phyloP scores from a whole-genome alignment of 805 yeast species.

The Schwanniomyces occidentalis region DNA sequence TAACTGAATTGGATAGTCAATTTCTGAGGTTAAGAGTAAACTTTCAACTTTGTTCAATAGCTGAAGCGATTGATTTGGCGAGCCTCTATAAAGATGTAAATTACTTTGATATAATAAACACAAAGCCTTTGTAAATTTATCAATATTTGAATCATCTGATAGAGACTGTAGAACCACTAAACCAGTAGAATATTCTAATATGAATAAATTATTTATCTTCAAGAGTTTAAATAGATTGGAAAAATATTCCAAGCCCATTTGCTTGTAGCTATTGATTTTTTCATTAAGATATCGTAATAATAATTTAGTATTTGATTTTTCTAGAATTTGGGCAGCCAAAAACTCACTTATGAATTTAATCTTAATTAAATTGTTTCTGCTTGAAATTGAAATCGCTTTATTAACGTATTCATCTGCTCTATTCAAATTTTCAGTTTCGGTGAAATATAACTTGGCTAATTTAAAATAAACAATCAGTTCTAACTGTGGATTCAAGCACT shows the following conservation, averaged over 20 bases:
- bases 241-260: conserved; percentile 13
- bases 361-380: conserved; percentile 22
- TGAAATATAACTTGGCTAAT: conserved; percentile 36
- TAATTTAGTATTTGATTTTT: conserved; percentile 21
- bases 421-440: conserved; percentile 42
- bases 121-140: conserved; percentile 19
- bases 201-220: conserved; percentile 30
- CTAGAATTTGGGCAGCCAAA: conserved; percentile 38
- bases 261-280: conserved; percentile 18
- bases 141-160: conserved; percentile 9
- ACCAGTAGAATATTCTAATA: conserved; percentile 25
- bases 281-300: conserved; percentile 31
- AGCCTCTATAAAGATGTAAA: conserved; percentile 29
- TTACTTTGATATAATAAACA: conserved; percentile 28
- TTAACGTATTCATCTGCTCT: conserved; percentile 42
- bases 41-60: conserved; percentile 17
- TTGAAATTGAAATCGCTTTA: conserved; percentile 28
- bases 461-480: conserved; percentile 35
- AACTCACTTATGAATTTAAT: conserved; percentile 33
- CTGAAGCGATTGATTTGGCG: conserved; percentile 17
- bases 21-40: conserved; percentile 5
- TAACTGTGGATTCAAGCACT: conserved; percentile 25
- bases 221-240: conserved; percentile 29
- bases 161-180: conserved; percentile 17
- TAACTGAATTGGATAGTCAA: conserved; percentile 29